Evolutionary conservation across 805 yeast species (phyloP).

Genomic region (Saccharomycopsis fermentans): DNA sequence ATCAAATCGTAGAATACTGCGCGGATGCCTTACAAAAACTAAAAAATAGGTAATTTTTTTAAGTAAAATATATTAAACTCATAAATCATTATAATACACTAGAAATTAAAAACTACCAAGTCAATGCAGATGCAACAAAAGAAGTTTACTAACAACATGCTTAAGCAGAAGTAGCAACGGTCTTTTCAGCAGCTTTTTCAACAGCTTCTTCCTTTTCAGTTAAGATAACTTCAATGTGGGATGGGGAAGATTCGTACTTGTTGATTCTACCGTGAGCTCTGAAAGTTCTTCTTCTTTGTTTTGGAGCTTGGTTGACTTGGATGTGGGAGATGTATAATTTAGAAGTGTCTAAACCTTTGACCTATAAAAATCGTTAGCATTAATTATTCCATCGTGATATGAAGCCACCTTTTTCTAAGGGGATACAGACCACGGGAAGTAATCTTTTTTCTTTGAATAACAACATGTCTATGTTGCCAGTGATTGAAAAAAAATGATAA

Average conservation of each 20-base stretch:
- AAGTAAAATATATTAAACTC: not conserved
- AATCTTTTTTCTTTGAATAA: not conserved
- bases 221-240: constrained; percentile 95
- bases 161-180: constrained; percentile 34
- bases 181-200: constrained; percentile 76
- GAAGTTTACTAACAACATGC: not conserved
- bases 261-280: constrained; percentile 99
- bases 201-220: constrained; percentile 93
- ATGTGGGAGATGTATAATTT: constrained; percentile 94
- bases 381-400: not conserved
- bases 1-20: too few relatives aligned
- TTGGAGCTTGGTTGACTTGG: constrained; percentile 99
- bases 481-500: too few relatives aligned
- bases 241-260: constrained; percentile 98
- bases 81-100: constrained; percentile 1
- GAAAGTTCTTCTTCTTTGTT: constrained; percentile 99
- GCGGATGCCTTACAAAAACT: not conserved
- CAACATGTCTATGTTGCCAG: not conserved
- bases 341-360: constrained; percentile 95
- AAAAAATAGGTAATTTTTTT: not conserved
- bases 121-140: not conserved
- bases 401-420: not conserved
- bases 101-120: not conserved
- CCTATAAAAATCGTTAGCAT: constrained; percentile 26
- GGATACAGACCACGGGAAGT: constrained; percentile 2